A percentile compares a stretch with the other conserved stretches of the same genome.
Conservation (phyloP, 225 moss, liverwort and hornwort genomes). For the Sphagnum tenellum region DNA sequence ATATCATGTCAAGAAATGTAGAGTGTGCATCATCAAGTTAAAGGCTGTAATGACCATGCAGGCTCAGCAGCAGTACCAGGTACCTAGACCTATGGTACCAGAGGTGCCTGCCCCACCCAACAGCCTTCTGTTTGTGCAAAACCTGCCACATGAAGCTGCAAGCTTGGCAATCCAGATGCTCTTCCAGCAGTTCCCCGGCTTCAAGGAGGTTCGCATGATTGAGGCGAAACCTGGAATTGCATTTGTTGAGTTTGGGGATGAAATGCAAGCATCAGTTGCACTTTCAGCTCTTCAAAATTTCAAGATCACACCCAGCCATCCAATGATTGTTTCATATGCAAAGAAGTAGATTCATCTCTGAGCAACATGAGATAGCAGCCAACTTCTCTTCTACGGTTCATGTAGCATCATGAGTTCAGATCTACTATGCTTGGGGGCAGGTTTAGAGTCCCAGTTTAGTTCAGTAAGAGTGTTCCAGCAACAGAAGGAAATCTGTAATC, state of each 20-base stretch:
- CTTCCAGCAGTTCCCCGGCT: conserved; percentile 96
- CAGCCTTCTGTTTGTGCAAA: conserved; percentile 90
- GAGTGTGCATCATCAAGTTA: background rate
- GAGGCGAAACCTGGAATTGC: conserved; percentile 98
- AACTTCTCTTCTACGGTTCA: too few species aligned
- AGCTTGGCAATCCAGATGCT: conserved; percentile 72
- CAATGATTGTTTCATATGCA: conserved; percentile 91
- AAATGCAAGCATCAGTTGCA: conserved; percentile 84
- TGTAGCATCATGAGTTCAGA: too few species aligned
- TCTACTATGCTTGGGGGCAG: too few species aligned
- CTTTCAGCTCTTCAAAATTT: conserved; percentile 74
- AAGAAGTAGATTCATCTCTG: conserved; percentile 50
- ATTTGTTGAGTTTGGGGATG: conserved; percentile 89
- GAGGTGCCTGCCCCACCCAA: conserved; percentile 96
- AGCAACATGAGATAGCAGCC: too few species aligned
- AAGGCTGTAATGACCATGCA: conserved; percentile 12
- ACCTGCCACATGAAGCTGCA: conserved; percentile 82
- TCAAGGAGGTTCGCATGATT: conserved; percentile 96
- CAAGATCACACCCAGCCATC: conserved; percentile 80
- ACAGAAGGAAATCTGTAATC: too few species aligned
- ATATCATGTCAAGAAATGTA: background rate
- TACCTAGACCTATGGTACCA: conserved; percentile 70
- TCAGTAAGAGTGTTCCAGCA: too few species aligned
- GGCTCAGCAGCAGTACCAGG: conserved; percentile 69
- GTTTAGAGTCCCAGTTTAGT: too few species aligned